Evolutionary conservation across 2,329 filamentous ascomycete genomes (phyloP).

Genomic region (Ceratocystis ficicola): DNA sequence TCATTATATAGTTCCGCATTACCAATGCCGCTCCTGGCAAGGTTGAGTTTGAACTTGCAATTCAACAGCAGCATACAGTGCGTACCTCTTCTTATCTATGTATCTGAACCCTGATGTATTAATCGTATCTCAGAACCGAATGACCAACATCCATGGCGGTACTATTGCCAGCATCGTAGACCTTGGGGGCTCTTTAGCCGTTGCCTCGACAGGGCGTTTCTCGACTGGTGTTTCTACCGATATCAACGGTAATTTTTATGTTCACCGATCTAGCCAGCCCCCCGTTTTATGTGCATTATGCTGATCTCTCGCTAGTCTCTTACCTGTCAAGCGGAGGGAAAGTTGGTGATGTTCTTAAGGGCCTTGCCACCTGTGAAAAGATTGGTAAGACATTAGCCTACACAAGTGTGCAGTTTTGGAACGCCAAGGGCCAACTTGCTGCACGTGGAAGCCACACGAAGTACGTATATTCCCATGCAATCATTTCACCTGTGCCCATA

Average conservation of each 20-base stretch:
- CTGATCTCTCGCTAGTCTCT: slow-evolving; percentile 37
- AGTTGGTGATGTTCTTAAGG: slow-evolving; percentile 44
- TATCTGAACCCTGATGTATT: not conserved
- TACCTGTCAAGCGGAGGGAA: slow-evolving; percentile 49
- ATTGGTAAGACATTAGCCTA: slow-evolving; percentile 54
- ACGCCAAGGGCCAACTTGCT: slow-evolving; percentile 46
- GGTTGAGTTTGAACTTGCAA: slow-evolving; percentile 65
- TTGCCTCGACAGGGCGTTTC: slow-evolving; percentile 51
- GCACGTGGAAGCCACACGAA: slow-evolving; percentile 56
- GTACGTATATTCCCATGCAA: slow-evolving; percentile 30
- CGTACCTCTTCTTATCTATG: slow-evolving; percentile 23
- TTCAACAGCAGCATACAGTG: slow-evolving; percentile 64
- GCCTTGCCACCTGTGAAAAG: slow-evolving; percentile 48
- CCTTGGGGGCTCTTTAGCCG: slow-evolving; percentile 51
- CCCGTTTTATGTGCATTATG: not conserved
- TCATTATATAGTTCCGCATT: slow-evolving; percentile 48
- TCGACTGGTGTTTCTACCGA: slow-evolving; percentile 54
- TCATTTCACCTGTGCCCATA: not conserved
- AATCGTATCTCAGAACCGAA: slow-evolving; percentile 48
- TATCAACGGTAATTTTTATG: slow-evolving; percentile 39
- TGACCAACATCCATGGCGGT: slow-evolving; percentile 65
- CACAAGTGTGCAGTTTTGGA: slow-evolving; percentile 48
- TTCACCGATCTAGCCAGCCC: not conserved
- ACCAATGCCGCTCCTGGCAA: slow-evolving; percentile 51
- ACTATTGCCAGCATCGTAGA: slow-evolving; percentile 67